Conservation (phyloP, 208 protist genomes). For the Tritrichomonas foetus region DNA sequence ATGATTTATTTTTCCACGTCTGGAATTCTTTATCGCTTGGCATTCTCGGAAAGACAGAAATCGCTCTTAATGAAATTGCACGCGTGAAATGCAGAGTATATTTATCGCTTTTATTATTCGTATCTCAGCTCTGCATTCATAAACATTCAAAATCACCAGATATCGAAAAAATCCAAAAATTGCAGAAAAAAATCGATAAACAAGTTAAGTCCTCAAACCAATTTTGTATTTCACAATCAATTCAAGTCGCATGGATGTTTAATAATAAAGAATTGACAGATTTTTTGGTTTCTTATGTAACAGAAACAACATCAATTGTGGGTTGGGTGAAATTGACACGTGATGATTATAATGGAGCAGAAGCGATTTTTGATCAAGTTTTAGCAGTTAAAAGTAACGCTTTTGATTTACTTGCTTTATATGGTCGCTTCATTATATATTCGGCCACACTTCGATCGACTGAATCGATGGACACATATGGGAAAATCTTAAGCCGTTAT, state of each 20-base stretch:
- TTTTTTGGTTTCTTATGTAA: too few species aligned
- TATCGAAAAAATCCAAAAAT: background rate
- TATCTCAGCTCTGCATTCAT: background rate
- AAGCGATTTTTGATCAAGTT: too few species aligned
- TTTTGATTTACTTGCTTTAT: too few species aligned
- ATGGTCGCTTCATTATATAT: too few species aligned
- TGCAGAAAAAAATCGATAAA: background rate
- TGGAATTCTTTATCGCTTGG: background rate
- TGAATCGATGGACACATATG: too few species aligned
- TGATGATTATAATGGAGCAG: too few species aligned
- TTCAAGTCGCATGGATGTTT: background rate
- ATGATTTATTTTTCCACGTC: background rate
- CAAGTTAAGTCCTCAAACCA: background rate
- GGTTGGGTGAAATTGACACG: too few species aligned
- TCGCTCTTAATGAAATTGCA: background rate
- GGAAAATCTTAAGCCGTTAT: too few species aligned
- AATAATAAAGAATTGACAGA: background rate
- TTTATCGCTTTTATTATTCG: background rate
- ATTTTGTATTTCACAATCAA: background rate
- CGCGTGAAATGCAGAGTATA: background rate
- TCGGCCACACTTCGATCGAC: too few species aligned
- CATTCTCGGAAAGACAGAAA: background rate
- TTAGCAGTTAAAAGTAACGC: too few species aligned
- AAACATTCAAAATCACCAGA: background rate
- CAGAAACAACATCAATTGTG: too few species aligned